Evolutionary conservation across 208 protist genomes (phyloP).

Genomic region (Lotmaria passim): DNA sequence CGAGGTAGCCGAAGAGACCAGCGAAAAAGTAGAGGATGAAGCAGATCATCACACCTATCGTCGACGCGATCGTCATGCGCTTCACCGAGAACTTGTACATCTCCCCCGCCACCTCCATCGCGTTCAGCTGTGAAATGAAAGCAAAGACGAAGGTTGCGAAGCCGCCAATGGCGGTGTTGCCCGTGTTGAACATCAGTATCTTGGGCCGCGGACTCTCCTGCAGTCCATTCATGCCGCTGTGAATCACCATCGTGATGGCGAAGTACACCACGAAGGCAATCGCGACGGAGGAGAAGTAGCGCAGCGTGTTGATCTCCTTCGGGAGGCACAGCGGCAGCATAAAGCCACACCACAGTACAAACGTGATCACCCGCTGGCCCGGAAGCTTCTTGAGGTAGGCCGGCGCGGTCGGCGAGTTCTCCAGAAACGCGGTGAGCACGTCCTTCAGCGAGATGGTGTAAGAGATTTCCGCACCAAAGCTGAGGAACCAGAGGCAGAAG

Average conservation of each 20-base stretch:
- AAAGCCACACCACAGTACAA: constrained; percentile 55
- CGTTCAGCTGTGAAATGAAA: constrained; percentile 69
- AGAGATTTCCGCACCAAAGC: constrained; percentile 64
- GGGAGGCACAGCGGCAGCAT: constrained; percentile 84
- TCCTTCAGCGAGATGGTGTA: constrained; percentile 81
- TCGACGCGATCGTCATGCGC: constrained; percentile 44
- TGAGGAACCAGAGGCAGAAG: constrained; percentile 56
- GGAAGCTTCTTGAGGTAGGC: constrained; percentile 26
- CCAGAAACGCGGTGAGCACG: constrained; percentile 56
- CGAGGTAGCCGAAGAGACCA: constrained; percentile 74
- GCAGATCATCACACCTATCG: constrained; percentile 58
- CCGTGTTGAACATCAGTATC: constrained; percentile 50
- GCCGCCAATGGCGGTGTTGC: constrained; percentile 56
- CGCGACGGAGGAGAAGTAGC: constrained; percentile 65
- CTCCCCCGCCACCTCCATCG: constrained; percentile 61
- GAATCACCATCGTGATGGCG: constrained; percentile 65
- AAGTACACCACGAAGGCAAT: constrained; percentile 76
- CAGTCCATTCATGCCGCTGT: constrained; percentile 48
- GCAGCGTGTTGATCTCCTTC: constrained; percentile 86
- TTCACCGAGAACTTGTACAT: constrained; percentile 59
- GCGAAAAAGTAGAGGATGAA: constrained; percentile 59
- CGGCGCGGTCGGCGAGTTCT: constrained; percentile 35
- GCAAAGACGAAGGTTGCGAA: constrained; percentile 77
- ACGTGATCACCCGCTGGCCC: constrained; percentile 60
- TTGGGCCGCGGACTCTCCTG: constrained; percentile 40